Evolutionary conservation across 805 yeast genomes (phyloP), one percentile per base, ranked within the genome.

Genomic region (baker's yeast (Saccharomyces cerevisiae)): DNA sequence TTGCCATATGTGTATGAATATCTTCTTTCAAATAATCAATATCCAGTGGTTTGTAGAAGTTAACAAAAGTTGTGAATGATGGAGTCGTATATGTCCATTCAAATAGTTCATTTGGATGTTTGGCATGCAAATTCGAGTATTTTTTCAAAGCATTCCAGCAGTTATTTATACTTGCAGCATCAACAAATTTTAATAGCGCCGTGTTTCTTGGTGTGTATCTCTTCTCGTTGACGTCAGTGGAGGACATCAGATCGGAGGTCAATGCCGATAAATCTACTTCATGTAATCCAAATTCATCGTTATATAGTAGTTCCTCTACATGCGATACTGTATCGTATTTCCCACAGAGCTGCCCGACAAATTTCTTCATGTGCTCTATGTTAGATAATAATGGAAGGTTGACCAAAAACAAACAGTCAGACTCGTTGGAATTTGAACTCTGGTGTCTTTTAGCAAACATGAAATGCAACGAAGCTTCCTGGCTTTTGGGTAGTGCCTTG

Each of bases 111-210:
- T 63, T 56, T 6, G 67, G 64, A 10, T 70, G 51, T n/a, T 76
- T 76, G 77, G 82, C 79, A 48, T 66, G 56, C 26, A 43, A 22
- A 17, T 29, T 41, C 6, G 56, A 51, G 56, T 90, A 78, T 57
- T 84, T 79, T 41, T 73, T 69, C 49, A 87, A 71, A 1, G 96
- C 89, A 48, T 56, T 58, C 58, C 61, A 89, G 71, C 63, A 79
- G 76, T 55, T 83, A 73, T 31, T 88, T 79, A 67, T 56, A 58
- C 72, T 68, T 2, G 84, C 69, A 62, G 82, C 82, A 69, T 89
- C 97, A 6, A 90, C 79, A 65, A 89, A 83, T 29, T 83, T 81
- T 47, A 89, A 76, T 6, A 89, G 73, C 0, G 88, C 92, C 58
- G 91, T 83, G 55, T 86, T 83, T 61, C 82, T 80, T 47, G 95